phyloP scores from a whole-genome alignment of 2,329 filamentous ascomycete genomes.

The Nemania serpens region DNA sequence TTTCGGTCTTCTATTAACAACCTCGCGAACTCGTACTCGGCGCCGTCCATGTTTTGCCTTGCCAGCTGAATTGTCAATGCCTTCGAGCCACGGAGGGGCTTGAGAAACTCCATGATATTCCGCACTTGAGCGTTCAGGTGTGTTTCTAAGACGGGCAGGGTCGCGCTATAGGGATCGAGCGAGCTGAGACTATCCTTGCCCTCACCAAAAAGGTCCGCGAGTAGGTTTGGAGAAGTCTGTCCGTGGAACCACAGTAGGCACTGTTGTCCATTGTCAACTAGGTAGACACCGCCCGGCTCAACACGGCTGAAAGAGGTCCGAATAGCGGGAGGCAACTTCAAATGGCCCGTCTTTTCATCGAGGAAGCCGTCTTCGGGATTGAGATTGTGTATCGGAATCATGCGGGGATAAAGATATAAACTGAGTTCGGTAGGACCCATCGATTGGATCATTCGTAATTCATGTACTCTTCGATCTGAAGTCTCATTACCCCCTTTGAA shows the following conservation, averaged over 20 bases:
- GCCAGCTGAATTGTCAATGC: constrained; percentile 88
- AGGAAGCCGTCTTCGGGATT: constrained; percentile 87
- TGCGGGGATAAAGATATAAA: constrained; percentile 91
- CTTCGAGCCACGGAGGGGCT: constrained; percentile 80
- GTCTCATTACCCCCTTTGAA: constrained; percentile 93
- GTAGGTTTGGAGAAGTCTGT: constrained; percentile 88
- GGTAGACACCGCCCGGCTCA: constrained; percentile 90
- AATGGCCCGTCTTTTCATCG: constrained; percentile 81
- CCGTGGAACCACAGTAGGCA: constrained; percentile 91
- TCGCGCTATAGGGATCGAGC: constrained; percentile 80
- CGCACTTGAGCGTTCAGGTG: constrained; percentile 93
- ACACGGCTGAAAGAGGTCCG: constrained; percentile 86
- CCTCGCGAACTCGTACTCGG: constrained; percentile 94
- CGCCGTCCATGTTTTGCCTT: constrained; percentile 88
- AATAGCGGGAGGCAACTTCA: constrained; percentile 79
- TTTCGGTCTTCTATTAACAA: constrained; percentile 93
- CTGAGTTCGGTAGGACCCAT: constrained; percentile 87
- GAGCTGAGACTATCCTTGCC: constrained; percentile 71
- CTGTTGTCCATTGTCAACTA: constrained; percentile 93
- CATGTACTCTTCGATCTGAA: constrained; percentile 86
- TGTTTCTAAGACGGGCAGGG: constrained; percentile 83
- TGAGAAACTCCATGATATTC: constrained; percentile 88
- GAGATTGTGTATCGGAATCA: constrained; percentile 90
- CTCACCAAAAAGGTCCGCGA: constrained; percentile 87
- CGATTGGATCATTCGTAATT: constrained; percentile 85